Evolutionary conservation across 306 rosid genomes (phyloP).

Genomic region (Oemleria cerasiformis): DNA sequence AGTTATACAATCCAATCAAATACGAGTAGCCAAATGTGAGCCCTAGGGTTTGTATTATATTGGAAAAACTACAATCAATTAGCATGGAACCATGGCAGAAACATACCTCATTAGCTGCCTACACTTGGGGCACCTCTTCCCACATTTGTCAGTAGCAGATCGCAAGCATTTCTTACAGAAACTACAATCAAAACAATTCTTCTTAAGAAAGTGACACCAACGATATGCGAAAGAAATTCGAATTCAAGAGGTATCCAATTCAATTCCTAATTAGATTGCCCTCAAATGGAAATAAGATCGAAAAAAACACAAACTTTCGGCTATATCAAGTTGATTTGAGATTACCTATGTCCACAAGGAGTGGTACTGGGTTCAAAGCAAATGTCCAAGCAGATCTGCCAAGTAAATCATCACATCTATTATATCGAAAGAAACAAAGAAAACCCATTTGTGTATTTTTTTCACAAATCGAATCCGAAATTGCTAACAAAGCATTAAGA

Average conservation of each 20-base stretch:
- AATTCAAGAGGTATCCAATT: not conserved
- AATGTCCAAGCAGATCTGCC: constrained; percentile 88
- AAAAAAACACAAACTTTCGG: not conserved
- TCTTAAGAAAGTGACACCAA: too few relatives aligned
- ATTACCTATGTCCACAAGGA: constrained; percentile 96
- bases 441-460: not conserved
- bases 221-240: not conserved
- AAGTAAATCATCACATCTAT: constrained; percentile 1
- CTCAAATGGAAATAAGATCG: not conserved
- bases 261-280: not conserved
- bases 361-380: constrained; percentile 97
- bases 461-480: not conserved
- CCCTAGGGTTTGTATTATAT: too few relatives aligned
- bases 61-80: not conserved
- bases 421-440: not conserved
- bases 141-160: constrained; percentile 90
- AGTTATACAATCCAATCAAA: too few relatives aligned
- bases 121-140: constrained; percentile 92
- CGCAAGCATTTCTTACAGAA: constrained; percentile 84
- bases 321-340: not conserved
- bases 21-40: too few relatives aligned
- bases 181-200: constrained; percentile 33
- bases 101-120: constrained; percentile 74
- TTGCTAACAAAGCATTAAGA: not conserved
- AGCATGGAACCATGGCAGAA: not conserved